Percentiles rank a stretch among this genome's conserved stretches.
Evolutionary conservation across 1,139 yeast species (phyloP).

Genomic region (Geotrichum histeridarum): DNA sequence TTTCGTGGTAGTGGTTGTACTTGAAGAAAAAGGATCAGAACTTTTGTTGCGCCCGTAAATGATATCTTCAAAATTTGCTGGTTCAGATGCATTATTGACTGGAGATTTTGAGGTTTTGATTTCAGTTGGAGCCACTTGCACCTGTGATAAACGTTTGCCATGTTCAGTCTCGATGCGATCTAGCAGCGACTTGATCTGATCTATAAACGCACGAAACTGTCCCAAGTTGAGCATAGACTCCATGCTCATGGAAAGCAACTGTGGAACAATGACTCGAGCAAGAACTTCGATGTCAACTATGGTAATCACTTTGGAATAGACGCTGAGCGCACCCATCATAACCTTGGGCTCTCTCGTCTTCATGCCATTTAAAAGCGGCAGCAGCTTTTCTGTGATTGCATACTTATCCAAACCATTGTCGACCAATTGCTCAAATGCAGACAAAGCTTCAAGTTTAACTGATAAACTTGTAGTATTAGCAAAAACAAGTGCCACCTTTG

Average conservation of each 20-base stretch:
- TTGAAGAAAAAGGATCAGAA: neutral
- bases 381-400: conserved; percentile 66
- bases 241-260: conserved; percentile 46
- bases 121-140: conserved; percentile 9
- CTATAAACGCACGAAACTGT: conserved; percentile 42
- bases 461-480: conserved; percentile 77
- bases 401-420: conserved; percentile 64
- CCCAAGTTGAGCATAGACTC: conserved; percentile 42
- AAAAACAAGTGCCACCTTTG: conserved; percentile 65
- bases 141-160: conserved; percentile 25
- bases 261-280: conserved; percentile 48
- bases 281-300: conserved; percentile 43
- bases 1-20: neutral
- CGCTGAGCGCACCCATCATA: conserved; percentile 50
- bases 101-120: neutral
- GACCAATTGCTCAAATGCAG: conserved; percentile 56
- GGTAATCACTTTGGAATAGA: conserved; percentile 43
- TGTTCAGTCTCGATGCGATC: conserved; percentile 30
- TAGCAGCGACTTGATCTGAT: conserved; percentile 34
- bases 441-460: conserved; percentile 67
- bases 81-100: neutral
- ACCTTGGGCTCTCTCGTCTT: conserved; percentile 74
- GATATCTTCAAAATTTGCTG: conserved; percentile 16
- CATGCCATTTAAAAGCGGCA: conserved; percentile 69
- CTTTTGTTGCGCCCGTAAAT: conserved; percentile 19